Conservation (phyloP, 1,139 yeast species). For the Candida anutae region DNA sequence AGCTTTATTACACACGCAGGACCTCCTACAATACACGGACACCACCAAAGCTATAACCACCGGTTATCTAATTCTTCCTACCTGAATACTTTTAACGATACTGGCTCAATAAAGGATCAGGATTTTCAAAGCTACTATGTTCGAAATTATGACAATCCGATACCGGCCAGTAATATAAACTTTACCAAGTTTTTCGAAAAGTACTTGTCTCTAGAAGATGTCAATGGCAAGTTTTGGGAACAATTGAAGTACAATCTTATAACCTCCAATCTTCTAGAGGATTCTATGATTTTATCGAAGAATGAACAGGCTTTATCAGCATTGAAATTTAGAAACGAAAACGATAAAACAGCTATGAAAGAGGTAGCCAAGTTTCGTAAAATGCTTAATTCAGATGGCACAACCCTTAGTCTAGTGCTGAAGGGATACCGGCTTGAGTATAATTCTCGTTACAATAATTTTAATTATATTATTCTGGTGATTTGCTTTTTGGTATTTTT, state of each 20-base stretch:
- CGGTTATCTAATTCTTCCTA: constrained; percentile 1
- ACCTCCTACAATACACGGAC: too few relatives aligned
- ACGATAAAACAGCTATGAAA: too few relatives aligned
- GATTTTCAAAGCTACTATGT: constrained; percentile 9
- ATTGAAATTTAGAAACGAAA: background rate
- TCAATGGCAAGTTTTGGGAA: constrained; percentile 27
- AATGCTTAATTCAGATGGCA: constrained; percentile 10
- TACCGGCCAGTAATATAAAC: constrained; percentile 14
- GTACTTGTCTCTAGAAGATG: constrained; percentile 16
- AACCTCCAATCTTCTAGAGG: constrained; percentile 34
- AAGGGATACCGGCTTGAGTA: constrained; percentile 7
- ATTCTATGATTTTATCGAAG: constrained; percentile 36
- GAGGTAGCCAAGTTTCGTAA: constrained; percentile 4
- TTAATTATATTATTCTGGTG: constrained; percentile 9
- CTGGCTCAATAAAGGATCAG: too few relatives aligned
- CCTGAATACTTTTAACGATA: background rate
- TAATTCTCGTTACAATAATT: constrained; percentile 6
- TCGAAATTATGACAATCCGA: constrained; percentile 5
- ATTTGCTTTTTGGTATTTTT: constrained; percentile 18
- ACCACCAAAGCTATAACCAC: too few relatives aligned
- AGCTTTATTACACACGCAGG: constrained; percentile 5
- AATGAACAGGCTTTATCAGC: constrained; percentile 27
- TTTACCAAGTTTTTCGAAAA: constrained; percentile 20
- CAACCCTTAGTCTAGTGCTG: constrained; percentile 6
- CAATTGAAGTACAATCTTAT: constrained; percentile 35